Conservation (phyloP, 139 green algal species). For the Nannochloris sp. region DNA sequence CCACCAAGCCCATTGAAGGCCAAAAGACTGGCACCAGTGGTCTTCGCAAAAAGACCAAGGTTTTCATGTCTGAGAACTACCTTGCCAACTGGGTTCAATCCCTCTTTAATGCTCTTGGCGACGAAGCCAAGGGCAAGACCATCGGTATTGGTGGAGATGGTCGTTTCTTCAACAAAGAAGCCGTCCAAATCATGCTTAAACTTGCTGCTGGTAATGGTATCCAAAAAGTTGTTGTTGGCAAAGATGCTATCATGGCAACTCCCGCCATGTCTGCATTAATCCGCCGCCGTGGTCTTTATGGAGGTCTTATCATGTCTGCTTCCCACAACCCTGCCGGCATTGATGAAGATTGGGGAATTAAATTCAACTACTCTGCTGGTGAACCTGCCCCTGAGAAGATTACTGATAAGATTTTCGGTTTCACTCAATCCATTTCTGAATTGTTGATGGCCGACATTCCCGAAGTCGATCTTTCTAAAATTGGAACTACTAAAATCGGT, state of each 20-base stretch:
- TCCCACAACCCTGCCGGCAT: conserved; percentile 96
- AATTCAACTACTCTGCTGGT: conserved; percentile 96
- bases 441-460: conserved; percentile 88
- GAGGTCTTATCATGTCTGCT: conserved; percentile 97
- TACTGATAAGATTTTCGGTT: conserved; percentile 94
- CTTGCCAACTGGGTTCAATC: conserved; percentile 98
- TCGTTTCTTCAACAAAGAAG: conserved; percentile 98
- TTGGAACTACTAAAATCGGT: conserved; percentile 71
- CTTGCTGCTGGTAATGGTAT: conserved; percentile 82
- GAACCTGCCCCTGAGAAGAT: conserved; percentile 97
- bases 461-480: conserved; percentile 85
- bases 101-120: conserved; percentile 83
- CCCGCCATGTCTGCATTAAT: conserved; percentile 97
- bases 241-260: conserved; percentile 93
- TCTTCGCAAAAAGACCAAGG: conserved; percentile 96
- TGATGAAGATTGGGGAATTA: conserved; percentile 99
- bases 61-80: conserved; percentile 92
- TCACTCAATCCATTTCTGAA: conserved; percentile 74
- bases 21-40: conserved; percentile 98
- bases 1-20: conserved; percentile 93
- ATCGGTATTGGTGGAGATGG: conserved; percentile 94
- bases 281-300: conserved; percentile 76
- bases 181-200: conserved; percentile 89
- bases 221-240: conserved; percentile 81
- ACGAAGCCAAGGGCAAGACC: conserved; percentile 75